Evolutionary conservation across 1,284 basidiomycete genomes (phyloP).

Genomic region (Moesziomyces sp.): DNA sequence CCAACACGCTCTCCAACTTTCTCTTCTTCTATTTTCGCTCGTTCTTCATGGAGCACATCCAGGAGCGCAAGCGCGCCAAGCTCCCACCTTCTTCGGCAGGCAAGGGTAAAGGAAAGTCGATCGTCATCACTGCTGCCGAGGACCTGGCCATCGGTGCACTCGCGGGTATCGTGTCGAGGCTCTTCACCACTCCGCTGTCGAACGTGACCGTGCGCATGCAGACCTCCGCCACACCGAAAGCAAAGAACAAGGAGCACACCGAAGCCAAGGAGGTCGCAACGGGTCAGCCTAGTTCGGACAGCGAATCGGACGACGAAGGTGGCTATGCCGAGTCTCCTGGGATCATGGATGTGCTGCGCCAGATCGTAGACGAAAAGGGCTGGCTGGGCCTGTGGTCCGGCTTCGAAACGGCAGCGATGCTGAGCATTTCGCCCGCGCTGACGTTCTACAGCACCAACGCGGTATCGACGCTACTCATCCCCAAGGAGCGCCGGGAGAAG

Average conservation of each 20-base stretch:
- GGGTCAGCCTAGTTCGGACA: conserved; percentile 33
- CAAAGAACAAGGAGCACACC: conserved; percentile 21
- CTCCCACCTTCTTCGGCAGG: conserved; percentile 11
- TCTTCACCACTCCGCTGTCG: conserved; percentile 70
- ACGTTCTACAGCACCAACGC: conserved; percentile 68
- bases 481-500: conserved; percentile 42
- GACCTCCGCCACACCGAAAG: conserved; percentile 56
- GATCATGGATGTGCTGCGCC: conserved; percentile 57
- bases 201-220: conserved; percentile 71
- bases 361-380: conserved; percentile 68
- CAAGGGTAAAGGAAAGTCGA: conserved; percentile 24
- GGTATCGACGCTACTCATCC: conserved; percentile 59
- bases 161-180: conserved; percentile 69
- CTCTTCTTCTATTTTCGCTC: conserved; percentile 61
- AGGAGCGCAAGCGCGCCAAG: conserved; percentile 29
- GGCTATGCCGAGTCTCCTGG: conserved; percentile 59
- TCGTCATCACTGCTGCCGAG: conserved; percentile 65
- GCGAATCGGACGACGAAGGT: conserved; percentile 62
- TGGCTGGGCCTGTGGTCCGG: conserved; percentile 68
- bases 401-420: conserved; percentile 65
- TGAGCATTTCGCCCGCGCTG: conserved; percentile 68
- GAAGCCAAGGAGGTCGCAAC: background rate
- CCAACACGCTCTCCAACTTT: conserved; percentile 68
- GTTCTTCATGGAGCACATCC: conserved; percentile 44
- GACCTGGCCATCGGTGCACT: conserved; percentile 70